phyloP scores from a whole-genome alignment of 1,139 yeast genomes.

The Cylindricascospora bacillispora region DNA sequence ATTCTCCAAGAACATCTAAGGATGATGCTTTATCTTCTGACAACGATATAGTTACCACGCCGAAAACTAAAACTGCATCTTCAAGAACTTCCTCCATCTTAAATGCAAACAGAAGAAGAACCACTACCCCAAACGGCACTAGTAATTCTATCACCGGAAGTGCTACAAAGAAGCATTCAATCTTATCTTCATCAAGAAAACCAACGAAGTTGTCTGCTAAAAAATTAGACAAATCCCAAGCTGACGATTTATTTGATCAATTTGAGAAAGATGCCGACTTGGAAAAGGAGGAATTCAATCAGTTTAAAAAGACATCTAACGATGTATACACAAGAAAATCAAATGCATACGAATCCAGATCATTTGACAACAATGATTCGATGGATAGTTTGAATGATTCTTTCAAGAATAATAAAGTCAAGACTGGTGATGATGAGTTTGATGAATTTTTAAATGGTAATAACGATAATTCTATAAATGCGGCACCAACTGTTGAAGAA shows the following conservation, averaged over 20 bases:
- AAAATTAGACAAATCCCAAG: slow-evolving; percentile 37
- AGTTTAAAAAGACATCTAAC: slow-evolving; percentile 5
- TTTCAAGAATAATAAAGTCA: slow-evolving; percentile 1
- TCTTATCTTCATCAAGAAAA: slow-evolving; percentile 28
- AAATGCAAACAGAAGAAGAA: slow-evolving; percentile 11
- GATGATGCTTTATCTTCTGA: slow-evolving; percentile 15
- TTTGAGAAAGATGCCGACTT: slow-evolving; percentile 76
- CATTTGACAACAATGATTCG: slow-evolving; percentile 2
- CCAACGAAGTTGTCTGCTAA: slow-evolving; percentile 46
- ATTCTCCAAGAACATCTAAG: slow-evolving; percentile 24
- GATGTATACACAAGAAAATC: slow-evolving; percentile 1
- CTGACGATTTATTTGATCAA: slow-evolving; percentile 69
- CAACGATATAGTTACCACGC: slow-evolving; percentile 4
- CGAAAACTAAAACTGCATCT: slow-evolving; percentile 11
- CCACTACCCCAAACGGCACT: slow-evolving; percentile 11
- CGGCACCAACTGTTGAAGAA: slow-evolving; percentile 34
- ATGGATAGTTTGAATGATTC: slow-evolving; percentile 1
- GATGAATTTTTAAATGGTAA: slow-evolving; percentile 5
- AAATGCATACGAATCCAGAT: slow-evolving; percentile 2
- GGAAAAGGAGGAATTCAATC: slow-evolving; percentile 35
- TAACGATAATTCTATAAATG: slow-evolving; percentile 4
- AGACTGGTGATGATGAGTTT: slow-evolving; percentile 8
- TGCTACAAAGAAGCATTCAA: slow-evolving; percentile 24
- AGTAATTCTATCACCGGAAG: slow-evolving; percentile 3
- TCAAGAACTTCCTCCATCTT: slow-evolving; percentile 13